Percentiles rank a stretch among this genome's conserved stretches.
Conservation (phyloP, 2,329 filamentous ascomycete species). For the Plectosphaerella plurivora region DNA sequence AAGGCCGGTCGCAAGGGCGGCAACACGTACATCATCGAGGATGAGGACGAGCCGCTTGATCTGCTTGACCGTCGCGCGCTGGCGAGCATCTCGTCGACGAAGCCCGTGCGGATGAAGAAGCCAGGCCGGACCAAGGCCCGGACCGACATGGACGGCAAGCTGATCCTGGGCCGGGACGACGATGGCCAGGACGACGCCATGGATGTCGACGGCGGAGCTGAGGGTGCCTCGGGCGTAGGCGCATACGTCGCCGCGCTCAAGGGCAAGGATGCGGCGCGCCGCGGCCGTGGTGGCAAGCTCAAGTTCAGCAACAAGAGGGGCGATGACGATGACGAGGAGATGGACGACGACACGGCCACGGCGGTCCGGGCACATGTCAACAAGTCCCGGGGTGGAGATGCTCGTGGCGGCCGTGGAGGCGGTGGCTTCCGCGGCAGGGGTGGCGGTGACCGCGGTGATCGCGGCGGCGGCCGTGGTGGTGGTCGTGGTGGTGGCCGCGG, state of each 20-base stretch:
- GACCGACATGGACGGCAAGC: constrained; percentile 73
- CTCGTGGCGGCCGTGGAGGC: constrained; percentile 24
- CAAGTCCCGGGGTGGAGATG: constrained; percentile 18
- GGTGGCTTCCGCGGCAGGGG: constrained; percentile 22
- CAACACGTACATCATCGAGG: constrained; percentile 85
- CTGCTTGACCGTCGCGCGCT: constrained; percentile 84
- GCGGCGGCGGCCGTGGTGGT: constrained; percentile 21
- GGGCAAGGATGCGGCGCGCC: constrained; percentile 60
- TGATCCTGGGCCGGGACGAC: constrained; percentile 63
- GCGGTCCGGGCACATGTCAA: constrained; percentile 47
- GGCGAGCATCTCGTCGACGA: constrained; percentile 89
- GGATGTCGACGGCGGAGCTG: constrained; percentile 56
- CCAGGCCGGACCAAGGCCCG: constrained; percentile 61
- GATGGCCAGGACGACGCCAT: constrained; percentile 52
- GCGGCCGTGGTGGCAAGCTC: constrained; percentile 62
- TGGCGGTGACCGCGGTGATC: constrained; percentile 19
- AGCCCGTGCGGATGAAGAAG: constrained; percentile 63
- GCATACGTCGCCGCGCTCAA: constrained; percentile 68
- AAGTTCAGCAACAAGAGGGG: constrained; percentile 65
- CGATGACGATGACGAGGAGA: constrained; percentile 45
- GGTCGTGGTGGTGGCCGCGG: constrained; percentile 23
- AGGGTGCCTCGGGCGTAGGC: constrained; percentile 52
- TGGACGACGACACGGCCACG: constrained; percentile 48
- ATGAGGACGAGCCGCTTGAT: constrained; percentile 92
- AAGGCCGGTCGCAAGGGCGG: constrained; percentile 49